Conservation (phyloP, 1,284 basidiomycete genomes). For the Inonotus hispidus region DNA sequence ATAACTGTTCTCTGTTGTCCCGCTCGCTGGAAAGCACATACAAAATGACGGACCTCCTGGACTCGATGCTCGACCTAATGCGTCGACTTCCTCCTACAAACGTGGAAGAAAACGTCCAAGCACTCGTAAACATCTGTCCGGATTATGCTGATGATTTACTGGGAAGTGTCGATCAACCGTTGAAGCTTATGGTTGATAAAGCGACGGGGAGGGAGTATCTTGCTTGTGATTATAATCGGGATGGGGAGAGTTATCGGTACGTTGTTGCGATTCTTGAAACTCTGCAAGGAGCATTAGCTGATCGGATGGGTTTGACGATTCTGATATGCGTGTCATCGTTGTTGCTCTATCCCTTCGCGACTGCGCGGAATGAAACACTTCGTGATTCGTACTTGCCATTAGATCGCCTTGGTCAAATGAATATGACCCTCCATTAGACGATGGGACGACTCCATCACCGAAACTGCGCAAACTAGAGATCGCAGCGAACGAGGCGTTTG, state of each 20-base stretch:
- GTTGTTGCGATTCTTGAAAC: conserved; percentile 17
- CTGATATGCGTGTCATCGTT: too few species aligned
- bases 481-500: conserved; percentile 92
- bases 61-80: conserved; percentile 93
- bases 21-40: not conserved
- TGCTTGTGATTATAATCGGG: conserved; percentile 96
- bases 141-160: conserved; percentile 95
- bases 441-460: conserved; percentile 80
- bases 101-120: conserved; percentile 83
- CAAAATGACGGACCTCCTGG: conserved; percentile 68
- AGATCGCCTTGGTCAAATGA: conserved; percentile 98
- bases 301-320: not conserved
- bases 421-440: conserved; percentile 84
- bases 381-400: not conserved
- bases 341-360: too few species aligned
- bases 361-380: too few species aligned
- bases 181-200: conserved; percentile 77
- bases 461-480: conserved; percentile 91
- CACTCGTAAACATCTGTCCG: conserved; percentile 82
- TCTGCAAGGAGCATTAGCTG: not conserved
- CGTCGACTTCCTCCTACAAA: conserved; percentile 91
- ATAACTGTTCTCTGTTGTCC: not conserved
- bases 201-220: conserved; percentile 85
- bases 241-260: conserved; percentile 91
- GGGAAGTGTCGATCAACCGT: conserved; percentile 92